Conservation (phyloP, 2,329 filamentous ascomycete genomes). For the Colletotrichum kahawae region DNA sequence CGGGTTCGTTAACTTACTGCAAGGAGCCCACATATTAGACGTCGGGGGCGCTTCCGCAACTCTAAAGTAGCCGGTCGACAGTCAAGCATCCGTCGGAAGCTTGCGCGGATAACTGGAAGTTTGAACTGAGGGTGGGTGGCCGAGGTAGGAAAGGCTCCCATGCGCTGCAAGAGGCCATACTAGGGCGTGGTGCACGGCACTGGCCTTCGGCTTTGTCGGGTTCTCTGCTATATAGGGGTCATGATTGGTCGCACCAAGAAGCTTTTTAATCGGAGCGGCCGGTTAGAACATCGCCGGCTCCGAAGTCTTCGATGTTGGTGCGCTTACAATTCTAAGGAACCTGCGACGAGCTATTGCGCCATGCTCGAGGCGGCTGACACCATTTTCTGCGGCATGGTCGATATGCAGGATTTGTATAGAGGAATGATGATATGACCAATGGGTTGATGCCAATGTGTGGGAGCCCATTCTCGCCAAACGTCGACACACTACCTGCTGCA, state of each 20-base stretch:
- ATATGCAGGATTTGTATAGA: fast-evolving
- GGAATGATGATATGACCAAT: background rate
- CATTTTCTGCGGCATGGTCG: fast-evolving
- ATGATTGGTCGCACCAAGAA: background rate
- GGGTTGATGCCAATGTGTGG: fast-evolving
- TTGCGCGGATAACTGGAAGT: background rate
- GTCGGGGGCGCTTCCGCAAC: background rate
- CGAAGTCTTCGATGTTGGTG: background rate
- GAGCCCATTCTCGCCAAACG: background rate
- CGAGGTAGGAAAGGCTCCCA: background rate
- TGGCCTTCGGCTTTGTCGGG: background rate
- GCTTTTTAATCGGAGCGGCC: background rate
- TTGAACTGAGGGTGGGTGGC: background rate
- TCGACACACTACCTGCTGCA: background rate
- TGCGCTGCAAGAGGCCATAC: background rate
- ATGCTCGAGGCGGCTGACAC: fast-evolving
- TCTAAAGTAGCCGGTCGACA: background rate
- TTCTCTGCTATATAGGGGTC: background rate
- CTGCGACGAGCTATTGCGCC: background rate
- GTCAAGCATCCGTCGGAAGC: background rate
- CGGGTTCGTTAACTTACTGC: background rate
- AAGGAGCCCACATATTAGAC: fast-evolving
- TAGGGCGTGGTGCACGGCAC: background rate
- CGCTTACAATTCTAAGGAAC: fast-evolving
- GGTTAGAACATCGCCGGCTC: background rate